A percentile compares a stretch with the other conserved stretches of the same genome.
Evolutionary conservation across 2,329 filamentous ascomycete species (phyloP).

Genomic region (Graphilbum ipis-grandicollis): DNA sequence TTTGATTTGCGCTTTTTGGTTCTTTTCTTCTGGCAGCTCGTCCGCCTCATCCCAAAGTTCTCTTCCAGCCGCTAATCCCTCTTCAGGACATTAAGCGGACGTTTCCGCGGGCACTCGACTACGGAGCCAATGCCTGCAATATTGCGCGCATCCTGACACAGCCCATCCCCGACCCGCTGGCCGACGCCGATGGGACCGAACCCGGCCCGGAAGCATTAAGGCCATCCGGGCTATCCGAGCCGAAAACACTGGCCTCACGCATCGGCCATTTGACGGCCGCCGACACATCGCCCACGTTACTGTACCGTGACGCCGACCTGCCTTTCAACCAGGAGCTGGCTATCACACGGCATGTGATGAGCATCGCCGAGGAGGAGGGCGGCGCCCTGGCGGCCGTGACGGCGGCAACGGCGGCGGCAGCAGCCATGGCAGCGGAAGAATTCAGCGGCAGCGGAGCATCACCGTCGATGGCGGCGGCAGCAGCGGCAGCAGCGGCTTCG

Average conservation of each 20-base stretch:
- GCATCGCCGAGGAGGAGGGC: conserved; percentile 36
- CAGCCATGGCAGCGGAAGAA: background rate
- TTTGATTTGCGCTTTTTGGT: background rate
- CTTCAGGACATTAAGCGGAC: conserved; percentile 74
- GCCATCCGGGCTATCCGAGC: conserved; percentile 35
- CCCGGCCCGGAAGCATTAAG: conserved; percentile 34
- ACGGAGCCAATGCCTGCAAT: conserved; percentile 92
- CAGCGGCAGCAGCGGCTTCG: background rate
- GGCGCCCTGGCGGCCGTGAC: background rate
- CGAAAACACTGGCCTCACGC: conserved; percentile 50
- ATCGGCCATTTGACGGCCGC: conserved; percentile 62
- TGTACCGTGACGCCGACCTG: conserved; percentile 62
- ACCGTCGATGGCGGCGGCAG: background rate
- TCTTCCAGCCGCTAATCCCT: no score
- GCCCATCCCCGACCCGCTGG: conserved; percentile 38
- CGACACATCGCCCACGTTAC: conserved; percentile 60
- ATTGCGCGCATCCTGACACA: conserved; percentile 66
- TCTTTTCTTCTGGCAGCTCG: background rate
- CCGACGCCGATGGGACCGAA: background rate
- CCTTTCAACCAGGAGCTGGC: conserved; percentile 59
- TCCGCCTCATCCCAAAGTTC: no score
- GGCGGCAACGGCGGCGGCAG: background rate
- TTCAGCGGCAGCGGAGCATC: background rate
- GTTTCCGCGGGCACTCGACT: conserved; percentile 72
- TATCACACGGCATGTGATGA: conserved; percentile 59